phyloP scores from a whole-genome alignment of 805 yeast genomes.

The Schwanniomyces polymorphus region DNA sequence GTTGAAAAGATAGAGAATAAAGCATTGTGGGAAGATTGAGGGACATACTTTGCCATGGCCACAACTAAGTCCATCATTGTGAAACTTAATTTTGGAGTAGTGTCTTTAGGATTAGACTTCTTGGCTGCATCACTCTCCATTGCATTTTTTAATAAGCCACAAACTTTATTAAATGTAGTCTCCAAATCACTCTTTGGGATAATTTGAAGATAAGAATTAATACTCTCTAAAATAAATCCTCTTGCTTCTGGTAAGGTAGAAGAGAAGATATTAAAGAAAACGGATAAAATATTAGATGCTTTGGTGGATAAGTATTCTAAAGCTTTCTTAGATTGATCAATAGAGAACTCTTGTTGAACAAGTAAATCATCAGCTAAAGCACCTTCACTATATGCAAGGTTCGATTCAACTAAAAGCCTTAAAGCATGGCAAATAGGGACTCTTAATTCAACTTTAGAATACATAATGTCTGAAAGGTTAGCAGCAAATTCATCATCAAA shows the following conservation, averaged over 20 bases:
- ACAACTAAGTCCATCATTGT: conserved; percentile 92
- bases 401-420: conserved; percentile 75
- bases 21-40: conserved; percentile 66
- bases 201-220: conserved; percentile 75
- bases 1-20: conserved; percentile 74
- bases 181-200: conserved; percentile 66
- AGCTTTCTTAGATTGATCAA: conserved; percentile 53
- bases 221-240: conserved; percentile 81
- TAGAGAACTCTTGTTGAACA: conserved; percentile 61
- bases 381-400: conserved; percentile 60
- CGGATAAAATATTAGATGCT: conserved; percentile 78
- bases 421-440: conserved; percentile 82
- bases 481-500: conserved; percentile 81
- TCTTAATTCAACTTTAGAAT: conserved; percentile 73
- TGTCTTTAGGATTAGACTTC: conserved; percentile 28
- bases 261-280: conserved; percentile 88
- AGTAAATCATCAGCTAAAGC: conserved; percentile 56
- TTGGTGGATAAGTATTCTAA: conserved; percentile 62
- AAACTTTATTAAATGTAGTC: conserved; percentile 81
- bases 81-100: conserved; percentile 57
- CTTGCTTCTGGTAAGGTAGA: conserved; percentile 84
- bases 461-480: conserved; percentile 67
- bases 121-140: conserved; percentile 54
- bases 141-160: conserved; percentile 72
- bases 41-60: conserved; percentile 82